Base-by-base conservation (phyloP, 371 early-diverging fungal species). In the Zopfochytrium polystomum region DNA sequence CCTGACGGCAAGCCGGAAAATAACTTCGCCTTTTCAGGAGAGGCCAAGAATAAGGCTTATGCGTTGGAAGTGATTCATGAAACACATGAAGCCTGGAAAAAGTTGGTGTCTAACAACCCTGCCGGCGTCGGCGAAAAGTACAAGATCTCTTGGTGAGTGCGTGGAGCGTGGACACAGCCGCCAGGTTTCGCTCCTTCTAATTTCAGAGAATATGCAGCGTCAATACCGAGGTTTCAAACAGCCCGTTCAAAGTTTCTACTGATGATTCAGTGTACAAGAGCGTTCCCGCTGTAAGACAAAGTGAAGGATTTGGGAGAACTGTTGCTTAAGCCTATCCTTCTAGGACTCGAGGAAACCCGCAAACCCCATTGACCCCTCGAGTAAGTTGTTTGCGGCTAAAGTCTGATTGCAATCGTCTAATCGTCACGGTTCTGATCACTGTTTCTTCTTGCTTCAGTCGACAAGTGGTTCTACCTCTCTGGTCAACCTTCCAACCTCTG, bases 1-100 rank as follows among this genome's bases (percentile, higher is more conserved):
- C 98, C 99, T 29, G 98, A 99, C 83, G 97, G 98, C 56, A 98
- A 99, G 83, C 92, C 92, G 52, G 93, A 90, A 77, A 99, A 99
- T 83, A 79, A 87, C 75, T 99, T 99, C 81, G 99, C 97, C 42
- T 95, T 98, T 76, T 79, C 84, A 71, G 99, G 97, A 58, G 80
- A 80, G 67, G 80, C 80, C 61, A 80, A 80, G 70, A 80, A 80
- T 73, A 67, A 81, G 83, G 87, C 87, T 73, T 98, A 92, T 69
- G 96, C 99, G 65, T 82, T 80, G 53, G 88, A 95, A 43, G 78
- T 99, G 44, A 80, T 99, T 71, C 80, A 85, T 67, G 95, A 97
- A 77, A 90, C 91, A 48, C 87, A 96, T 71, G 94, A 95, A 68
- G 91, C 91, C 57, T 99, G 99, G 99, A 84, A 88, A 76, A 77